phyloP scores from a whole-genome alignment of 805 yeast species.

The Schizosaccharomyces octosporus region DNA sequence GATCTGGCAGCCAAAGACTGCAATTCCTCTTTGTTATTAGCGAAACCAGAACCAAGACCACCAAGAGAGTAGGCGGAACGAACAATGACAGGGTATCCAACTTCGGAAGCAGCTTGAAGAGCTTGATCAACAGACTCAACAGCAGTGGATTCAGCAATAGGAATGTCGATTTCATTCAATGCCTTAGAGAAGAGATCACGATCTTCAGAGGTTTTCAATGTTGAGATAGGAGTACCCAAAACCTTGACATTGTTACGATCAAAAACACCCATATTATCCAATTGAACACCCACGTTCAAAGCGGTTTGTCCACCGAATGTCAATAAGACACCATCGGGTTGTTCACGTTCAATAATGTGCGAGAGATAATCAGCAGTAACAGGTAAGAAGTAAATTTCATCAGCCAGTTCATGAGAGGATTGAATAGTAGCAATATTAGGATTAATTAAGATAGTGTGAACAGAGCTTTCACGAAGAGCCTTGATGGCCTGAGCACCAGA shows the following conservation, averaged over 20 bases:
- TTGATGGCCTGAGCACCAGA: conserved; percentile 70
- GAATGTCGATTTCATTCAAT: conserved; percentile 78
- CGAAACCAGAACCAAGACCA: conserved; percentile 95
- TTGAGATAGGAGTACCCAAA: conserved; percentile 88
- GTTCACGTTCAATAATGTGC: conserved; percentile 82
- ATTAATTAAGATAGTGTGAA: conserved; percentile 80
- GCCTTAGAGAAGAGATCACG: conserved; percentile 92
- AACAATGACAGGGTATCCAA: conserved; percentile 90
- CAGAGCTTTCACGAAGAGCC: conserved; percentile 93
- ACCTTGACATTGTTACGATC: conserved; percentile 80
- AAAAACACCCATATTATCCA: conserved; percentile 85
- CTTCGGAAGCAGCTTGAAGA: conserved; percentile 57
- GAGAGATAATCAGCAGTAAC: conserved; percentile 86
- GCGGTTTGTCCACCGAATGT: conserved; percentile 99
- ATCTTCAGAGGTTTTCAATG: conserved; percentile 90
- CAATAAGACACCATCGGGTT: conserved; percentile 83
- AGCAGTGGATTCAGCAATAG: conserved; percentile 91
- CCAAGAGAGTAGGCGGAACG: conserved; percentile 95
- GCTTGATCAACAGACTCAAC: conserved; percentile 88
- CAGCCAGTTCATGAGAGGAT: conserved; percentile 93
- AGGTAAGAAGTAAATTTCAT: conserved; percentile 93
- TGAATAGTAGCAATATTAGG: conserved; percentile 97
- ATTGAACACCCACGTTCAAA: conserved; percentile 80
- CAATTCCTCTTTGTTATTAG: conserved; percentile 58
- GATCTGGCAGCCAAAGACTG: conserved; percentile 75